Evolutionary conservation across 75 land plant species (phyloP), one percentile per base, ranked within the genome.

Genomic region (Cupressus sempervirens): DNA sequence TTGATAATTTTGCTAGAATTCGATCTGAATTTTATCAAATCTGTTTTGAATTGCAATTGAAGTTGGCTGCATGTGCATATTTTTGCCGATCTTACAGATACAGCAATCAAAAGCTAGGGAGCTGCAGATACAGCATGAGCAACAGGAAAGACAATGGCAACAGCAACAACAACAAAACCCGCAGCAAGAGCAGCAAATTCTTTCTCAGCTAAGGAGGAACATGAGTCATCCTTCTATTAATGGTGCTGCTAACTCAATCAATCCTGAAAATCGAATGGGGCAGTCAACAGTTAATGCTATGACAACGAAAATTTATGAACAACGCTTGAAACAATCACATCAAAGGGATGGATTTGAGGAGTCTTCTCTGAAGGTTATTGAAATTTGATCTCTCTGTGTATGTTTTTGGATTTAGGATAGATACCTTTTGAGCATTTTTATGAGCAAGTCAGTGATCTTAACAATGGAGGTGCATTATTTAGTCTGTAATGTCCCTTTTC

Each of bases 251-350:
- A 95, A 88, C 87, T 83, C 90, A 50, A 75, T 91, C 65, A 89
- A 85, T 81, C 91, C 94, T 65, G 97, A 95, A 76, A 92, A 93
- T 40, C 87, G 92, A 87, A 48, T 93, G n/a, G 91, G 91, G 54
- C 94, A 88, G 32, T 85, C 96, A 38, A 88, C 92, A 53, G 93
- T 94, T 15, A 93, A 93, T 89, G 93, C 90, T n/a, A 82, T 96
- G 91, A 93, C 96, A 35, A 91, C 92, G 16, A 93, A 92, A 83
- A 86, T 93, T 76, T 93, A 94, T 89, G 96, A 96, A 70, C 92
- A 94, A 26, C 92, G 90, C 18, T 86, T 91, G 83, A 93, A 91
- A 83, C 88, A 89, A 26, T 89, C 90, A n/a, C 87, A 88, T 65
- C 87, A 54, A 86, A 87, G 26, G 73, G 86, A 20, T 83, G 72